Evolutionary conservation across 345 rosid genomes (phyloP).

Genomic region (Firmiana major): DNA sequence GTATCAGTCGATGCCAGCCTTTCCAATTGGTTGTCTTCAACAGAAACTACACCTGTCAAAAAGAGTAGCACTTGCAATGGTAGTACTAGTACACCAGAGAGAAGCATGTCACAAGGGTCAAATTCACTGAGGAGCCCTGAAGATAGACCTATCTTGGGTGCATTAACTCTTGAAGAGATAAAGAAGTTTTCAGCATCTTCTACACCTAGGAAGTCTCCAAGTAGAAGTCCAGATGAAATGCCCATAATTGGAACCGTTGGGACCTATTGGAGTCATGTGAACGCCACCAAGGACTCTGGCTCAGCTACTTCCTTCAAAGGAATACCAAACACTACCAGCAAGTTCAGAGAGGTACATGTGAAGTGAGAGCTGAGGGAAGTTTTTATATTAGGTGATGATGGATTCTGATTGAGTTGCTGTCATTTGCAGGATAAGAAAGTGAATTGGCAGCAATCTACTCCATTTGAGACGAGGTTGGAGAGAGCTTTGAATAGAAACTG

Average conservation of each 20-base stretch:
- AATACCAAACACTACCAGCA: slow-evolving; percentile 85
- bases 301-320: slow-evolving; percentile 66
- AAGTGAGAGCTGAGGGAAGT: slow-evolving; percentile 14
- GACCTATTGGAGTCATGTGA: slow-evolving; percentile 58
- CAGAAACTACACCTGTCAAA: slow-evolving; percentile 45
- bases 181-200: slow-evolving; percentile 64
- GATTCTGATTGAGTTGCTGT: slow-evolving; percentile 17
- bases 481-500: slow-evolving; percentile 62
- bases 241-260: slow-evolving; percentile 87
- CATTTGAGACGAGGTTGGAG: slow-evolving; percentile 90
- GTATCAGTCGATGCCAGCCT: slow-evolving; percentile 81
- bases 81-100: slow-evolving; percentile 35
- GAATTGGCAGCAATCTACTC: slow-evolving; percentile 93
- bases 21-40: slow-evolving; percentile 79
- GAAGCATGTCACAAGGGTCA: slow-evolving; percentile 42
- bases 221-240: slow-evolving; percentile 74
- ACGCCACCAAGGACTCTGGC: slow-evolving; percentile 30
- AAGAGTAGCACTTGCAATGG: slow-evolving; percentile 32
- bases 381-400: neutral
- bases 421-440: slow-evolving; percentile 82
- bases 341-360: slow-evolving; percentile 78
- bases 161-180: slow-evolving; percentile 78
- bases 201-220: slow-evolving; percentile 75
- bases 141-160: slow-evolving; percentile 86
- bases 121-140: slow-evolving; percentile 48